Base-by-base conservation (phyloP, 768 basidiomycete genomes). In the Boletus subparvulus region DNA sequence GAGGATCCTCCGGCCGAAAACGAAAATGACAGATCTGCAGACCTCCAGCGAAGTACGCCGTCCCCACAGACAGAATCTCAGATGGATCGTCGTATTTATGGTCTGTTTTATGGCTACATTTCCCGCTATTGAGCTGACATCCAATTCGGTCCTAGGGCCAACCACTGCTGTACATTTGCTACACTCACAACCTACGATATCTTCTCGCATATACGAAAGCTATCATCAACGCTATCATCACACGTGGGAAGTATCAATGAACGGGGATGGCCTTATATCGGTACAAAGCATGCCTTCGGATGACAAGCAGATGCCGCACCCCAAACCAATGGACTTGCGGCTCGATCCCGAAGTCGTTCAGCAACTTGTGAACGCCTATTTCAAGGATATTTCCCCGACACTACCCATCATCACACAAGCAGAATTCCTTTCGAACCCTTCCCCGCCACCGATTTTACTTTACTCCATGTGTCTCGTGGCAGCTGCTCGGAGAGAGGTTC, bases 391-490 rank as follows among this genome's bases (percentile, higher is more conserved):
- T 45, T 85, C 91, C 2, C 92, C 91, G n/a, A 77, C 92, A 41
- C 82, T 98, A 55, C 96, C 97, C 12, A 79, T 99, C 62, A 83
- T 98, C 56, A 91, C 92, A 17, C 84, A 89, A 67, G 80, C 83
- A 26, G 96, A 99, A 69, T 98, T 99, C 67, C 77, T 97, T 59
- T 81, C 87, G 37, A 83, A 71, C 48, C 80, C 83, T 21, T 85
- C 84, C 14, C 90, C 88, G 0, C 83, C 93, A 3, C 86, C 90
- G 5, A 79, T 99, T 24, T 74, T 98, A 55, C 81, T 98, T 21
- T 98, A 98, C 72, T 87, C 92, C 37, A 94, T 98, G 74, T 98
- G 94, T 72, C 86, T 94, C 32, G 87, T 98, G 41, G 92, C 95
- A 19, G 90, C 92, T 16, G 86, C 93, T 32, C 82, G 89, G 52